Conservation (phyloP, 2,329 filamentous ascomycete genomes). For the Dactylellina cionopaga region DNA sequence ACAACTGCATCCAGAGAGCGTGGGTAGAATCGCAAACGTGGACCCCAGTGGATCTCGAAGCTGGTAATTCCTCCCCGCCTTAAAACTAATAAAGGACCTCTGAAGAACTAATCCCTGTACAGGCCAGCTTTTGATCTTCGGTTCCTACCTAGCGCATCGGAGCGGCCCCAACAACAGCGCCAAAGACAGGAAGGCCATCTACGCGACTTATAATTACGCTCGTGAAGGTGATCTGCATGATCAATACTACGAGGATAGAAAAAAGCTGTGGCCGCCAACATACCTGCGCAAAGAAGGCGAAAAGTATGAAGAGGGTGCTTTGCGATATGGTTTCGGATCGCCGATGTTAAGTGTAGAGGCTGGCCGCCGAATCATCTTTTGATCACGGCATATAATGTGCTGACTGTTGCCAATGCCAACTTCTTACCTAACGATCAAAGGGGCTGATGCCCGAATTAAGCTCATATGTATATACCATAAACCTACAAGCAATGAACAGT, state of each 20-base stretch:
- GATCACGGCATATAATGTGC: no score
- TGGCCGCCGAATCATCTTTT: no score
- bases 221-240: constrained; percentile 62
- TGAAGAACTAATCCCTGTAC: neutral
- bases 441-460: no score
- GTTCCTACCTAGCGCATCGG: constrained; percentile 61
- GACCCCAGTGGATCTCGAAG: constrained; percentile 59
- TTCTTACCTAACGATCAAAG: no score
- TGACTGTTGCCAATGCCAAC: no score
- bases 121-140: constrained; percentile 61
- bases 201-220: constrained; percentile 62
- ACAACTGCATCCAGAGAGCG: constrained; percentile 60
- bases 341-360: no score
- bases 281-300: no score
- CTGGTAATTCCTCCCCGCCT: constrained; percentile 57
- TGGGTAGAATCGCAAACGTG: constrained; percentile 60
- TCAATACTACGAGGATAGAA: constrained; percentile 62
- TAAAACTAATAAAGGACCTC: neutral
- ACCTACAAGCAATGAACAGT: no score
- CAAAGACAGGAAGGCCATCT: constrained; percentile 61
- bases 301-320: no score
- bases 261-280: no score
- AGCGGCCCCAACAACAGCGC: constrained; percentile 60
- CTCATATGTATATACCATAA: no score
- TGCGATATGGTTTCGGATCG: no score